Evolutionary conservation across 2,329 filamentous ascomycete species (phyloP).

Genomic region (Stagonosporopsis rhizophila): DNA sequence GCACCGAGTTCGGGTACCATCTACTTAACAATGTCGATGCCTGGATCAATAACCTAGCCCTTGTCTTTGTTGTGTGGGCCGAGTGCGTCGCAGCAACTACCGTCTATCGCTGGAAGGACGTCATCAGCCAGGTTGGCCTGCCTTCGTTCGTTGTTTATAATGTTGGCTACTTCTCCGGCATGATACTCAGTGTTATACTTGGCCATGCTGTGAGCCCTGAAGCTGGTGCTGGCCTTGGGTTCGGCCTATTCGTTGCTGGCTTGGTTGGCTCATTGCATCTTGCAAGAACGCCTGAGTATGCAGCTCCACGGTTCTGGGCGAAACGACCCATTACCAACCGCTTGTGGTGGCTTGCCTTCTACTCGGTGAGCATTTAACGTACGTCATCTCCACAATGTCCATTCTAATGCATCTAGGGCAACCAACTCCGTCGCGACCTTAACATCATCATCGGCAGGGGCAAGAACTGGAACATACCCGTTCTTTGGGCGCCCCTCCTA

Average conservation of each 20-base stretch:
- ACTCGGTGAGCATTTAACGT: constrained; percentile 53
- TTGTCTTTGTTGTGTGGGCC: constrained; percentile 56
- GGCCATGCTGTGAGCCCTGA: constrained; percentile 51
- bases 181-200: constrained; percentile 57
- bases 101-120: constrained; percentile 57
- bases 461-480: constrained; percentile 61
- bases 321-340: constrained; percentile 9
- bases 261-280: constrained; percentile 47
- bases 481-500: constrained; percentile 51
- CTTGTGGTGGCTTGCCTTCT: constrained; percentile 58
- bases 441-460: constrained; percentile 58
- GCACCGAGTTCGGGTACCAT: constrained; percentile 62
- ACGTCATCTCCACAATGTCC: neutral
- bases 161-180: constrained; percentile 58
- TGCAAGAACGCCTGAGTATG: constrained; percentile 51
- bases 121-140: constrained; percentile 53
- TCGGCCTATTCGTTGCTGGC: constrained; percentile 57
- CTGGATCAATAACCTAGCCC: constrained; percentile 61
- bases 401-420: constrained; percentile 50
- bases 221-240: constrained; percentile 58
- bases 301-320: constrained; percentile 51
- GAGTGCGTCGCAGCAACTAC: constrained; percentile 59
- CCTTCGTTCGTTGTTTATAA: constrained; percentile 54
- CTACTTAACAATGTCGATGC: constrained; percentile 59
- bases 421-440: constrained; percentile 56